phyloP scores from a whole-genome alignment of 345 rosid species.

The Lagerstroemia speciosa region DNA sequence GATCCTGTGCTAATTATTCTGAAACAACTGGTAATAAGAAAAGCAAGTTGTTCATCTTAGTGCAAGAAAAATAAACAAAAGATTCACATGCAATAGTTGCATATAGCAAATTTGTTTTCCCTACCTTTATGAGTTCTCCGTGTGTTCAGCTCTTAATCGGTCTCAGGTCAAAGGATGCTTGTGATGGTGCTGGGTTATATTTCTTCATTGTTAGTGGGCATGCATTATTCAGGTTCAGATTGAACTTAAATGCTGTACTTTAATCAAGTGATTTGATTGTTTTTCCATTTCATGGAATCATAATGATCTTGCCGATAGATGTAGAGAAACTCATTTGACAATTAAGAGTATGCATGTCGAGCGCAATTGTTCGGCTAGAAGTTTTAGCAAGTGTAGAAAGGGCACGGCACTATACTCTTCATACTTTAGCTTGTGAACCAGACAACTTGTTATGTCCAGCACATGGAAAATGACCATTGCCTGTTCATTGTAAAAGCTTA shows the following conservation, averaged over 20 bases:
- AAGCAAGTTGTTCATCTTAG: too few relatives aligned
- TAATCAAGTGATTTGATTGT: background rate
- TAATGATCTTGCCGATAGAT: background rate
- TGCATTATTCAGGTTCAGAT: background rate
- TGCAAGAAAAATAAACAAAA: too few relatives aligned
- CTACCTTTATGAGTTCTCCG: background rate
- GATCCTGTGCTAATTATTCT: too few relatives aligned
- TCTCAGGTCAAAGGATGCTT: background rate
- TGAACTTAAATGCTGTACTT: background rate
- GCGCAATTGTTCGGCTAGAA: background rate
- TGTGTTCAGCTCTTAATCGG: background rate
- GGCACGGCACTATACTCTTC: background rate
- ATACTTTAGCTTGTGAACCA: background rate
- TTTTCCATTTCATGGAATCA: background rate
- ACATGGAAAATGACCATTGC: too few relatives aligned
- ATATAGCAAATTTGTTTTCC: background rate
- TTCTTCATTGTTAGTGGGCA: background rate
- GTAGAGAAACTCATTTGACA: background rate
- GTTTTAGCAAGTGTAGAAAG: background rate
- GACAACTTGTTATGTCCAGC: too few relatives aligned
- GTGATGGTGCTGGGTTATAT: background rate
- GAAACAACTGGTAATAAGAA: too few relatives aligned
- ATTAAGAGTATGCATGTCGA: background rate
- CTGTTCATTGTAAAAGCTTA: too few relatives aligned
- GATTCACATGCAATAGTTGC: too few relatives aligned